These are phyloP conservation scores for Hamigera avellanea DNA, from an alignment of 495 filamentous ascomycete species.

Conservation along the genomic window DNA sequence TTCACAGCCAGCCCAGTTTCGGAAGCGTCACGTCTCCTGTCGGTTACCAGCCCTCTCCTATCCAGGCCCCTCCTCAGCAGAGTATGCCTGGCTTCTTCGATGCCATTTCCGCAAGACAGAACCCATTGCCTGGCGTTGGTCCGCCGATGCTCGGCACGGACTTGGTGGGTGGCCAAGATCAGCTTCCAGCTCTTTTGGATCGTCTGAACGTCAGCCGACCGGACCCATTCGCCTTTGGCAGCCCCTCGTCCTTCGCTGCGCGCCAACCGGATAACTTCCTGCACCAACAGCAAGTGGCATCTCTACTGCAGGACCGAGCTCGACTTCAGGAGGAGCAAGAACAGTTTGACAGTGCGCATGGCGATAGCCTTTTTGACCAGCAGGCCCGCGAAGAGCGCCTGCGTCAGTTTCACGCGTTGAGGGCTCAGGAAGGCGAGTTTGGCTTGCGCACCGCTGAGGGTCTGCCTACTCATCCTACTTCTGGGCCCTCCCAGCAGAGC, in stretches of 20 bases:
- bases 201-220: conserved; percentile 44
- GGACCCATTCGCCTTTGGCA: conserved; percentile 41
- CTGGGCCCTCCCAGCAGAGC: conserved; percentile 10
- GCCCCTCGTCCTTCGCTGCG: conserved; percentile 32
- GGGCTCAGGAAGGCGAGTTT: conserved; percentile 40
- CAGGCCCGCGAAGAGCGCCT: conserved; percentile 47
- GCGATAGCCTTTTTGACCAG: conserved; percentile 37
- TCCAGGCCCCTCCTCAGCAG: conserved; percentile 53
- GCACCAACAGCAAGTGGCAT: conserved; percentile 47
- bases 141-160: conserved; percentile 41
- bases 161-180: conserved; percentile 42
- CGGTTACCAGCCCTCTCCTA: conserved; percentile 60
- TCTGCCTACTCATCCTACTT: conserved; percentile 28
- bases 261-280: conserved; percentile 42
- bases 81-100: conserved; percentile 66
- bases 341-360: conserved; percentile 40
- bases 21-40: conserved; percentile 83
- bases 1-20: conserved; percentile 92
- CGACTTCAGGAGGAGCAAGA: conserved; percentile 54
- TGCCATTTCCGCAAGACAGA: conserved; percentile 25
- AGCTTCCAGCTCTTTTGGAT: conserved; percentile 48
- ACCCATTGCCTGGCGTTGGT: conserved; percentile 28
- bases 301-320: conserved; percentile 49
- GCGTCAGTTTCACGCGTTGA: conserved; percentile 50
- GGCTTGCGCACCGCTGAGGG: conserved; percentile 30